Evolutionary conservation across 768 basidiomycete genomes (phyloP).

Genomic region (Leucocoprinus sp.): DNA sequence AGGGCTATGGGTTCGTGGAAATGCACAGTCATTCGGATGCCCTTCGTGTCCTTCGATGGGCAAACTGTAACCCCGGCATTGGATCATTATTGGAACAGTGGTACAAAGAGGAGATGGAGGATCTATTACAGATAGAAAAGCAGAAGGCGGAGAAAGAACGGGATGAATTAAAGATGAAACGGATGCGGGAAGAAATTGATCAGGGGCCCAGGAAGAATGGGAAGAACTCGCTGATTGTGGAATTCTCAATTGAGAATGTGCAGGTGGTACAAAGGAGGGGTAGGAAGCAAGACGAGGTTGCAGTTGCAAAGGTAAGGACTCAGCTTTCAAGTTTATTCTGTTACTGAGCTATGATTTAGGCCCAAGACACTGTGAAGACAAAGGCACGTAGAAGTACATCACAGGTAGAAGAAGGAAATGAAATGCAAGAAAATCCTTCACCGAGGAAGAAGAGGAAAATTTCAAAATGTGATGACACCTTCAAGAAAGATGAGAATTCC

Average conservation of each 20-base stretch:
- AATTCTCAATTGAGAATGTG: slow-evolving; percentile 94
- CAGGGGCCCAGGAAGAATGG: slow-evolving; percentile 31
- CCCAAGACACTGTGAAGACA: neutral
- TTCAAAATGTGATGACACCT: slow-evolving; percentile 20
- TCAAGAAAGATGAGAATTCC: slow-evolving; percentile 15
- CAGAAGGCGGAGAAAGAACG: slow-evolving; percentile 50
- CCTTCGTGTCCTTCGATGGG: slow-evolving; percentile 85
- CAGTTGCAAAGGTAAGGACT: slow-evolving; percentile 1
- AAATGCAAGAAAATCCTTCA: neutral
- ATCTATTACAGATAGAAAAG: slow-evolving; percentile 51
- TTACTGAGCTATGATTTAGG: neutral
- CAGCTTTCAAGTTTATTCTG: neutral
- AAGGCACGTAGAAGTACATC: neutral
- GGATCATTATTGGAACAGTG: slow-evolving; percentile 61
- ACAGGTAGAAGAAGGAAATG: neutral
- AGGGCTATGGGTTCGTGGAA: slow-evolving; percentile 95
- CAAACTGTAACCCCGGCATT: slow-evolving; percentile 78
- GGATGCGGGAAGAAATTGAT: slow-evolving; percentile 45
- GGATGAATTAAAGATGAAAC: slow-evolving; percentile 47
- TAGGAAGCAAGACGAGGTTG: slow-evolving; percentile 18
- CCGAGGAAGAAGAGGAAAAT: slow-evolving; percentile 6
- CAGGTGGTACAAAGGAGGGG: slow-evolving; percentile 78
- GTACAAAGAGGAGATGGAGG: slow-evolving; percentile 77
- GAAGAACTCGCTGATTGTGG: slow-evolving; percentile 64
- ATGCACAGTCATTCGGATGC: slow-evolving; percentile 85